Base-by-base conservation (phyloP, 139 green algal species). In the Tetradesmus lagerheimii region DNA sequence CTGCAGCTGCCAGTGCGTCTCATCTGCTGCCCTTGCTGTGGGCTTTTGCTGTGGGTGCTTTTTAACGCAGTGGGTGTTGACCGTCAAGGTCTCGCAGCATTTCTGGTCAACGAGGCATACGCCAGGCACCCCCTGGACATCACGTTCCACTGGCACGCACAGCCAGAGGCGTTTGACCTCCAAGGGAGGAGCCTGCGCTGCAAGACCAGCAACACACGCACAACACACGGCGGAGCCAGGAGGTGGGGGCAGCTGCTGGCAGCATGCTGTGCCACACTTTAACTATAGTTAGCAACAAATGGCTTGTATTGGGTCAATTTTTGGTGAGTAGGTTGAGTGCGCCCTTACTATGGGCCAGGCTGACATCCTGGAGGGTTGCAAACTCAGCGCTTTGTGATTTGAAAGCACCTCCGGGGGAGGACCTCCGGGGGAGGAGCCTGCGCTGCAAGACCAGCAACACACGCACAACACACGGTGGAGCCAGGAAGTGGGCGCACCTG, bases 61-160 rank as follows among this genome's bases (percentile, higher is more conserved):
- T n/a, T 31, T 18, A 45, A n/a, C 9, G 66, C 77, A 90, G 87
- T 90, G 23, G 87, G 87, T 64, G 87, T 90, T 79, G 87, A 90
- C 77, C 77, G 87, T 5, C 75, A 85, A 38, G 62, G 50, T 4
- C 87, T 90, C 8, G 20, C 87, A 0, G 76, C 50, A 0, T 64
- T 67, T 31, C 77, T 90, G 27, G 87, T 86, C 4, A 37, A 76
- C 4, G 50, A 83, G 31, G 87, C 87, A 4, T 23, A 29, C 11
- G 18, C 23, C 20, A 47, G 38, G 6, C 37, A 67, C 37, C 76
- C 87, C 29, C 11, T 71, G 0, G 25, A 8, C 57, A 86, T 90
- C 74, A 71, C 77, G 20, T 90, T 90, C 57, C 87, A 90, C 77
- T 90, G 53, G 47, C 9, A 90, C 27, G 34, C 16, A 20, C 45